Conservation (phyloP, 2,329 filamentous ascomycete species). For the Hymenotorrendiella dingleyae region DNA sequence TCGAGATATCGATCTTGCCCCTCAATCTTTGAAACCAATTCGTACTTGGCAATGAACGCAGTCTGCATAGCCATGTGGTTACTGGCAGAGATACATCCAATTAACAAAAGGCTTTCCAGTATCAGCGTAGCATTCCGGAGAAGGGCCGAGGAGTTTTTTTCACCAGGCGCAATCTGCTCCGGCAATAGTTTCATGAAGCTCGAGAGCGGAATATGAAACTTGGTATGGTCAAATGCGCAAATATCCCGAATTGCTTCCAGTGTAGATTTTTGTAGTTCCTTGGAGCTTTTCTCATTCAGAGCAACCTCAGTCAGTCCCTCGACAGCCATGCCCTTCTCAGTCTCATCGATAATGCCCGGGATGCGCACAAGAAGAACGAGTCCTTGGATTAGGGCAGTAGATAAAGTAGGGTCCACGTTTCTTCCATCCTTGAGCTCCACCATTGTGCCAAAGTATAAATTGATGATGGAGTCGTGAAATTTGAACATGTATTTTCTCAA, state of each 20-base stretch:
- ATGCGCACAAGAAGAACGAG: constrained; percentile 21
- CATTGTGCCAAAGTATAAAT: constrained; percentile 22
- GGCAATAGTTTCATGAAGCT: constrained; percentile 24
- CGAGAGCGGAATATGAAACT: constrained; percentile 23
- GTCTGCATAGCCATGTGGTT: constrained; percentile 2
- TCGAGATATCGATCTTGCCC: constrained; percentile 19
- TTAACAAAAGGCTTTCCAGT: constrained; percentile 1
- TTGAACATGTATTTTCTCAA: constrained; percentile 5
- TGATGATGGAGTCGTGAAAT: constrained; percentile 14
- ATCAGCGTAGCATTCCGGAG: constrained; percentile 9
- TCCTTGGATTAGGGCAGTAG: constrained; percentile 22
- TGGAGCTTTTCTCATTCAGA: constrained; percentile 7
- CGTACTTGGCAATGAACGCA: background rate
- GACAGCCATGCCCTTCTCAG: constrained; percentile 22
- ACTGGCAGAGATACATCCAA: background rate
- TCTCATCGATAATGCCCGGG: constrained; percentile 17
- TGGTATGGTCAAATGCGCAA: constrained; percentile 16
- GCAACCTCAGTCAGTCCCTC: constrained; percentile 21
- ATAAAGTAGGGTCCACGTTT: constrained; percentile 14
- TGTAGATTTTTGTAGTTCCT: constrained; percentile 16
- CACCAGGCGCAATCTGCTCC: background rate
- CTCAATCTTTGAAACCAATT: background rate
- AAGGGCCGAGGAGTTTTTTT: background rate
- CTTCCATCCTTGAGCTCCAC: constrained; percentile 5
- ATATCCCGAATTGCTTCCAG: constrained; percentile 21